Conservation (phyloP, 2,329 filamentous ascomycete species). For the Beauveria australis region DNA sequence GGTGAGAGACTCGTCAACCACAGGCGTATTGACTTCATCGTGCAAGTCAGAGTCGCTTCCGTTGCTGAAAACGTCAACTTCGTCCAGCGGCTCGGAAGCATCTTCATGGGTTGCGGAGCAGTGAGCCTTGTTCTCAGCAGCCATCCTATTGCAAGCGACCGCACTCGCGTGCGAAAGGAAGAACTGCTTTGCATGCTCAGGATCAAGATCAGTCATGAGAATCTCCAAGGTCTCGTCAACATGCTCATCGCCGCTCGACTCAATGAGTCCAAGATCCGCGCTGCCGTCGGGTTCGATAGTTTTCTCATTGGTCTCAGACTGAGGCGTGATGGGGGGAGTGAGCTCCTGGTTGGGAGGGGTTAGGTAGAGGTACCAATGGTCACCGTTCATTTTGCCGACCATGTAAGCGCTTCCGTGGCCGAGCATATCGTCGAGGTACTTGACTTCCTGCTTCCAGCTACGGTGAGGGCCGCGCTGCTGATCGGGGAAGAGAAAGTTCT, state of each 20-base stretch:
- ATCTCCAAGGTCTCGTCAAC: conserved; percentile 72
- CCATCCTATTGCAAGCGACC: conserved; percentile 75
- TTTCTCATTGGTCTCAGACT: conserved; percentile 33
- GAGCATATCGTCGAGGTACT: conserved; percentile 86
- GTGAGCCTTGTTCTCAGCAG: conserved; percentile 56
- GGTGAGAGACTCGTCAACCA: conserved; percentile 63
- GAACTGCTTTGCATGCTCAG: conserved; percentile 62
- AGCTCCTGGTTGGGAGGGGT: conserved; percentile 74
- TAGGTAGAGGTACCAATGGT: conserved; percentile 98
- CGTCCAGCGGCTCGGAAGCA: conserved; percentile 46
- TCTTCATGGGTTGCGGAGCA: conserved; percentile 45
- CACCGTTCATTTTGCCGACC: conserved; percentile 99
- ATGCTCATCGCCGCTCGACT: conserved; percentile 36
- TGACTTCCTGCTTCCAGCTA: conserved; percentile 96
- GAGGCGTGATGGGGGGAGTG: conserved; percentile 75
- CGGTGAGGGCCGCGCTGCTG: conserved; percentile 90
- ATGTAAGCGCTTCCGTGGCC: conserved; percentile 92
- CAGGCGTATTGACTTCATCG: conserved; percentile 43
- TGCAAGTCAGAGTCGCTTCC: conserved; percentile 45
- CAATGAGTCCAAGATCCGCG: conserved; percentile 28
- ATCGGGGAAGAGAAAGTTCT: conserved; percentile 95
- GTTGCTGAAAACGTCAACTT: conserved; percentile 78
- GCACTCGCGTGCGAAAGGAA: conserved; percentile 69
- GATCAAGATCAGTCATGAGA: conserved; percentile 64
- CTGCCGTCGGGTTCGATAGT: conserved; percentile 48